phyloP scores from a whole-genome alignment of 495 filamentous ascomycete species.

The Amorphotheca resinae region DNA sequence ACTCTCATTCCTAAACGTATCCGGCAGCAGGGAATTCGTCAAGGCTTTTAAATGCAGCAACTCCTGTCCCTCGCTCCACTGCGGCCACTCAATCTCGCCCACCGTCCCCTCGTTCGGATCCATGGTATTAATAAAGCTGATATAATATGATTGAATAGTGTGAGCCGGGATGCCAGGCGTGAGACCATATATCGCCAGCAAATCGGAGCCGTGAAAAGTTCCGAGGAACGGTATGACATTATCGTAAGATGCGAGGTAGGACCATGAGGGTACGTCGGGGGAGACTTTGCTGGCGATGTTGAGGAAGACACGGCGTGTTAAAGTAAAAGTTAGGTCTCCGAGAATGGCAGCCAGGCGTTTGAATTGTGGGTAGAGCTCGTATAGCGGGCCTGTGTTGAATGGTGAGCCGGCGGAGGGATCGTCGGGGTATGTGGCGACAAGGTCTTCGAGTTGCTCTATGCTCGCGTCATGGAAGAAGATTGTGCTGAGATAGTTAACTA shows the following conservation, averaged over 20 bases:
- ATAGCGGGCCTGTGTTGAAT: constrained; percentile 47
- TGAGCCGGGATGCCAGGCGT: constrained; percentile 39
- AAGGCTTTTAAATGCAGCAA: too few relatives aligned
- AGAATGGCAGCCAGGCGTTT: constrained; percentile 68
- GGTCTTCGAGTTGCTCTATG: constrained; percentile 23
- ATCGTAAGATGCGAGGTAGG: constrained; percentile 57
- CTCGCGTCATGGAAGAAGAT: constrained; percentile 36
- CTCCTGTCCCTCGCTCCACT: constrained; percentile 44
- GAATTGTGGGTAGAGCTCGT: constrained; percentile 60
- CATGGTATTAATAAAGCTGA: constrained; percentile 50
- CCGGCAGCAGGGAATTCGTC: too few relatives aligned
- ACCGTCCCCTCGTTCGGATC: constrained; percentile 45
- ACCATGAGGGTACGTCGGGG: constrained; percentile 40
- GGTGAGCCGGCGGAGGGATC: constrained; percentile 37
- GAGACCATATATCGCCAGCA: constrained; percentile 16
- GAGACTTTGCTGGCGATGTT: constrained; percentile 15
- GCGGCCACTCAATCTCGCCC: constrained; percentile 43
- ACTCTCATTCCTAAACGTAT: too few relatives aligned
- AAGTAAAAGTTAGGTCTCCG: constrained; percentile 36
- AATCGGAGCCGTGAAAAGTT: constrained; percentile 58
- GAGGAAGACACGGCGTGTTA: constrained; percentile 16
- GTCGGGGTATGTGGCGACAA: constrained; percentile 36
- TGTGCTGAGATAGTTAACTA: constrained; percentile 44
- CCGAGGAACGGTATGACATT: constrained; percentile 57
- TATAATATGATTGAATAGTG: constrained; percentile 48